Conservation (phyloP, 257 asterid genomes). For the Solanum rostratum region DNA sequence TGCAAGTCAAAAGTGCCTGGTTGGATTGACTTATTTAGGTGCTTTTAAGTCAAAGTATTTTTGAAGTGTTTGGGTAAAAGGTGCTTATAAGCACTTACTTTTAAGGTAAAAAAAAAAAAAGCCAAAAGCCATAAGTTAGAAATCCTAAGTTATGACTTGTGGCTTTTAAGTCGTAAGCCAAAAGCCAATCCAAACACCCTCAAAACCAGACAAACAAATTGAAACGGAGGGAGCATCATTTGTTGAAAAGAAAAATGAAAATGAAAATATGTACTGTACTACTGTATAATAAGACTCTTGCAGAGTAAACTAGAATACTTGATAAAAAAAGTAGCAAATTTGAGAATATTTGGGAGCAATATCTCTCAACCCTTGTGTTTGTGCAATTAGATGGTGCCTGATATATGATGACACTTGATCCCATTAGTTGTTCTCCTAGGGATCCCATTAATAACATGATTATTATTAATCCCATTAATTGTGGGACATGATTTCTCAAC, state of each 20-base stretch:
- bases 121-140: too few species aligned
- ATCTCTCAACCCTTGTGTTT: background rate
- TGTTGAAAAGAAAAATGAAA: background rate
- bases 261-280: background rate
- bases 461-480: background rate
- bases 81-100: too few species aligned
- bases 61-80: too few species aligned
- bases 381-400: background rate
- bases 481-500: background rate
- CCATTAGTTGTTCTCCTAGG: background rate
- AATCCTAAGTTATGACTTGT: too few species aligned
- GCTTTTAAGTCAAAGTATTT: too few species aligned
- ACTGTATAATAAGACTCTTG: background rate
- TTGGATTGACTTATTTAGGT: too few species aligned
- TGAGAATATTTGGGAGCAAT: background rate
- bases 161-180: too few species aligned
- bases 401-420: background rate
- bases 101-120: too few species aligned
- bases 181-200: too few species aligned
- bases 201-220: too few species aligned
- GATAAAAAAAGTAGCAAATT: background rate
- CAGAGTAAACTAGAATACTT: background rate
- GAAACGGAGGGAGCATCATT: too few species aligned
- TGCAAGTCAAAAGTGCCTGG: too few species aligned
- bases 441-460: background rate